Conservation (phyloP, 208 protist genomes). For the Leishmania lainsoni region DNA sequence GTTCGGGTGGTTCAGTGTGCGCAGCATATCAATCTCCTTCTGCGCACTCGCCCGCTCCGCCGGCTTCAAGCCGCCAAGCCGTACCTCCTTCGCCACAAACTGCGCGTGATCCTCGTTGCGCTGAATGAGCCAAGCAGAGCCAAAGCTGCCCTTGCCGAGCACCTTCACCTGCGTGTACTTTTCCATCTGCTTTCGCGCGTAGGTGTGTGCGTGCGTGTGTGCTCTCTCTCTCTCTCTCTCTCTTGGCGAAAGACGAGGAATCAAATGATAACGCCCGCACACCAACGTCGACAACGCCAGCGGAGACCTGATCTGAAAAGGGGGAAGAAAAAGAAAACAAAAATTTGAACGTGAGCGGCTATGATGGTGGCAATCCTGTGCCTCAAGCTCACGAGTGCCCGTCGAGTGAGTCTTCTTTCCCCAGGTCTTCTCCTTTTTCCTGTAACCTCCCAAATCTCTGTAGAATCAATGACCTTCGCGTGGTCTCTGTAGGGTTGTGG, state of each 20-base stretch:
- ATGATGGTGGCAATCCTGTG: neutral
- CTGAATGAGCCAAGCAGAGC: conserved; percentile 89
- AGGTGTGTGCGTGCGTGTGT: neutral
- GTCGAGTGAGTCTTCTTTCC: neutral
- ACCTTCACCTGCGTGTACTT: conserved; percentile 87
- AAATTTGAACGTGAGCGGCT: neutral
- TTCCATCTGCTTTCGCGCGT: conserved; percentile 47
- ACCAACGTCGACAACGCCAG: neutral
- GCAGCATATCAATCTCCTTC: conserved; percentile 90
- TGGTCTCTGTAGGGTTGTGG: neutral
- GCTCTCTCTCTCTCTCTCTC: neutral
- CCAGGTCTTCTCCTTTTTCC: neutral
- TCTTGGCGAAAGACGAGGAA: neutral
- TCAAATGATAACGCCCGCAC: neutral
- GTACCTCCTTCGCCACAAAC: conserved; percentile 91
- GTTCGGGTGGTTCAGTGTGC: conserved; percentile 87
- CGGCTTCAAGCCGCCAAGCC: conserved; percentile 73
- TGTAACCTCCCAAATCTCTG: neutral
- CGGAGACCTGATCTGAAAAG: neutral
- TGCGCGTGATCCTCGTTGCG: conserved; percentile 75
- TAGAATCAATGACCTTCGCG: neutral
- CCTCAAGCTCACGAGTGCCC: neutral
- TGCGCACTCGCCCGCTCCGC: conserved; percentile 83
- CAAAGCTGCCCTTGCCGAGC: conserved; percentile 93
- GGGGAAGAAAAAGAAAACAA: neutral